Base-by-base conservation (phyloP, 2,329 filamentous ascomycete genomes). In the Penicillium freii region DNA sequence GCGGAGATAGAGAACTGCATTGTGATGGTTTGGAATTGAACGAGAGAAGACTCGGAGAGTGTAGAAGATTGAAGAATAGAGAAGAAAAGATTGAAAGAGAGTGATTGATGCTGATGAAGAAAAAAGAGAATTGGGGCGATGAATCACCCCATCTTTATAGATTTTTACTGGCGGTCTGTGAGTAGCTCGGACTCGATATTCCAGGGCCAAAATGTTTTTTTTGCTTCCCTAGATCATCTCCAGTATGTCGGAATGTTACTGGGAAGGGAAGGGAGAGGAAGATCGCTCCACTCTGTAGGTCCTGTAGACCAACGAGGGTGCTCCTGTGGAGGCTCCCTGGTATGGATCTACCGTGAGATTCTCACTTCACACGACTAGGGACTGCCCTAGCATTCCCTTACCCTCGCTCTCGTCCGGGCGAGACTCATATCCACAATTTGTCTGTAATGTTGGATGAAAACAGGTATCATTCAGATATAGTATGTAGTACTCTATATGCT, bases 1-100 rank as follows among this genome's bases (percentile, higher is more conserved):
- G 71, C 60, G 62, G 68, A 61, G 56, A 73, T 54, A 60, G 70
- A 63, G 67, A 74, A 74, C 67, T 74, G 67, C 72, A 75, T 75
- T 74, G 62, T 73, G 71, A 66, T 56, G 56, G 58, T 56, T 71
- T 68, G 69, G 65, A 56, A 56, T 64, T 68, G 60, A 69, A 69
- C 58, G 68, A 67, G 65, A 65, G 66, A 54, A 43, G 40, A 56
- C 62, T 63, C 60, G 63, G 64, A 66, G 59, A 46, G 27, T 29
- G 13, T 9, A 45, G 29, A 44, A 44, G 34, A 51, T 57, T 29
- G 54, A 54, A 56, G 52, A 46, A 49, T 61, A 58, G 36, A 54
- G 58, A 67, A 68, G 44, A 57, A 63, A 62, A 65, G 65, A 56
- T 40, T 65, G 61, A 69, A 69, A 64, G 71, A 74, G 64, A 66